Evolutionary conservation across 179 eudicot species (phyloP), one percentile per base, ranked within the genome.

Genomic region (Amaranthus tricolor): DNA sequence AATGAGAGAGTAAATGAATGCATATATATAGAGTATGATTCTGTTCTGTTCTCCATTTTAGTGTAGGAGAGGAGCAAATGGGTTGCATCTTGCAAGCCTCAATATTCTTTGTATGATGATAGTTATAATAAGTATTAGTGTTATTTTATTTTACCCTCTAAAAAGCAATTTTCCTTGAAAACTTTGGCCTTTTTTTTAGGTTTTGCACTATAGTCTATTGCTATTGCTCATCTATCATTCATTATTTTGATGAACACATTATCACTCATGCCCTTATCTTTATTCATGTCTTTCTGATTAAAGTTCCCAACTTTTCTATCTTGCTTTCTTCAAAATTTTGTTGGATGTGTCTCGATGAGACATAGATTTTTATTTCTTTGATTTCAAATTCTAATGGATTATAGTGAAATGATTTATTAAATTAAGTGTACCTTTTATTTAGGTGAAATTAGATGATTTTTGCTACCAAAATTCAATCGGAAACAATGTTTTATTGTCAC

Each of bases 41-140:
- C 64, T 77, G 71, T 74, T 77, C 65, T 77, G 71, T 76, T 68
- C 79, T 77, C 78, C 78, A 57, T 77, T 73, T 81, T 81, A 78
- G 77, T 70, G 79, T 68, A 68, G 73, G 76, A 65, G 72, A 78
- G 76, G 52, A 20, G 64, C 65, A 74, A 82, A 68, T 64, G 71
- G 65, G 54, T 61, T 70, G 47, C 66, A 54, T 74, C 78, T 59
- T 66, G 48, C 47, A 17, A 63, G 40, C 45, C 31, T 77, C 40
- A 80, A 68, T 70, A 78, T 81, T 85, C 81, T 76, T 83, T 77
- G 24, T 62, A 68, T 79, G 68, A 62, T 64, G 66, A 66, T 73
- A 73, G 61, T 56, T 16, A 31, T 15, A 76, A 80, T 71, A 73
- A 68, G 55, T 64, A 57, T 48, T 5, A 74, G 14, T 40, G 47